Evolutionary conservation across 2,329 filamentous ascomycete genomes (phyloP), one percentile per base, ranked within the genome.

Genomic region (Fusarium sterilihyphosum): DNA sequence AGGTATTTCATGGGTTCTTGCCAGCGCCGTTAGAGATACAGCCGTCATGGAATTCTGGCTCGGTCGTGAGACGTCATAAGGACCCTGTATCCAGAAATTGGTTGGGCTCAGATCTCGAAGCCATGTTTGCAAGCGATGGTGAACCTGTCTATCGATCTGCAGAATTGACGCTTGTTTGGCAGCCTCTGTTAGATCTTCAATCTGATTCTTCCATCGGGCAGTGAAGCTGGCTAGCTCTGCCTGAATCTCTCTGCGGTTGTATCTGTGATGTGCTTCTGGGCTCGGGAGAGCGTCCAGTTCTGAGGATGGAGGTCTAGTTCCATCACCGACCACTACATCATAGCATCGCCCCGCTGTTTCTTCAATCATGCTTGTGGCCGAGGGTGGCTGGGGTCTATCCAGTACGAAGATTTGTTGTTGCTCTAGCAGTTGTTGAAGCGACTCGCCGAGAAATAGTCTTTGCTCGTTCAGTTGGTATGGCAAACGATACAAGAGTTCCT

Each of bases 291-390:
- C 20, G 0, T 31, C 46, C 20, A 17, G 4, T 49, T 16, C 20
- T 7, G 26, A 10, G 6, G 10, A 3, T 17, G 14, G 26, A 4
- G 26, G 20, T 6, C 9, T 0, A 22, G 8, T 29, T 6, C 3
- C 13, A 29, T 47, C 18, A 29, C 4, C 3, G 18, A 11, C 26
- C 13, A 4, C 4, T 3, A 2, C 9, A 22, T 16, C 6, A 11
- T 13, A 22, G 9, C 26, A 0, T 22, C 26, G 14, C 12, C 12
- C 13, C 4, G 1, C 2, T 2, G 14, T 31, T 12, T 0, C 9
- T 11, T 49, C 26, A 31, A 49, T 17, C 46, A 31, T 17, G 9
- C 5, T 49, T 49, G 26, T n/a, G 10, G 4, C 6, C 4, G 8
- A 8, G 3, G 26, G 0, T 8, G 46, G 20, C 9, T n/a, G 26